A percentile compares a stretch with the other conserved stretches of the same genome.
phyloP scores from a whole-genome alignment of 192 early-diverging fungal genomes.

The Oehlia diaphana region DNA sequence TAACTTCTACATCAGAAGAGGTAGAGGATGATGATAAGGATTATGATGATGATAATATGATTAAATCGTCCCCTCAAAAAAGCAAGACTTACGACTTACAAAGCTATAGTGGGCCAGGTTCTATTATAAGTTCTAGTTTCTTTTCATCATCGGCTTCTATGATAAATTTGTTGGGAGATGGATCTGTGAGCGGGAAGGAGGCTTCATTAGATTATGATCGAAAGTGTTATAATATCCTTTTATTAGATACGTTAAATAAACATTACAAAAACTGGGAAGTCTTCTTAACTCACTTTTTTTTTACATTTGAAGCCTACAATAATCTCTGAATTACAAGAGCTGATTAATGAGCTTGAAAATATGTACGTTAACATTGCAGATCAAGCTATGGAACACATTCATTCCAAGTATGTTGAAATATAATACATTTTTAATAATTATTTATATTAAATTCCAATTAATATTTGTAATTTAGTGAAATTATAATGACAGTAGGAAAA shows the following conservation, averaged over 20 bases:
- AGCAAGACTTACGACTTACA: not conserved
- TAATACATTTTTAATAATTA: not conserved
- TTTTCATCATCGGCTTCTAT: constrained; percentile 52
- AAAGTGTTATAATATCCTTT: constrained; percentile 28
- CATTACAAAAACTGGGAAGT: not conserved
- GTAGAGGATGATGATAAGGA: constrained; percentile 31
- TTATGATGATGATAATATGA: constrained; percentile 23
- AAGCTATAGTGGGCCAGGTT: not conserved
- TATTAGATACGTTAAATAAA: not conserved
- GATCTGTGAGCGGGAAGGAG: constrained; percentile 32
- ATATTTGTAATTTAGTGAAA: constrained; percentile 63
- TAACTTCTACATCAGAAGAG: constrained; percentile 15
- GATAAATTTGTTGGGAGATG: constrained; percentile 67
- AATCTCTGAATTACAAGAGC: constrained; percentile 81
- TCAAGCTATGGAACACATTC: constrained; percentile 89
- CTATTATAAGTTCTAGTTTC: constrained; percentile 26
- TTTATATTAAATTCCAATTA: not conserved
- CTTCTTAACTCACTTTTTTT: constrained; percentile 3
- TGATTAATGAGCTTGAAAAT: constrained; percentile 83
- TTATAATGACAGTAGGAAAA: constrained; percentile 90
- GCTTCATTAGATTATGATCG: constrained; percentile 3
- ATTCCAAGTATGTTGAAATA: constrained; percentile 71
- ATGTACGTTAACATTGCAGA: constrained; percentile 77
- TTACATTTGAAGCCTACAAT: constrained; percentile 71
- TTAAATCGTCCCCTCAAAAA: not conserved